These are phyloP conservation scores for Zygotorulaspora sp. DNA, from an alignment of 805 yeast genomes.

Conservation along the genomic window DNA sequence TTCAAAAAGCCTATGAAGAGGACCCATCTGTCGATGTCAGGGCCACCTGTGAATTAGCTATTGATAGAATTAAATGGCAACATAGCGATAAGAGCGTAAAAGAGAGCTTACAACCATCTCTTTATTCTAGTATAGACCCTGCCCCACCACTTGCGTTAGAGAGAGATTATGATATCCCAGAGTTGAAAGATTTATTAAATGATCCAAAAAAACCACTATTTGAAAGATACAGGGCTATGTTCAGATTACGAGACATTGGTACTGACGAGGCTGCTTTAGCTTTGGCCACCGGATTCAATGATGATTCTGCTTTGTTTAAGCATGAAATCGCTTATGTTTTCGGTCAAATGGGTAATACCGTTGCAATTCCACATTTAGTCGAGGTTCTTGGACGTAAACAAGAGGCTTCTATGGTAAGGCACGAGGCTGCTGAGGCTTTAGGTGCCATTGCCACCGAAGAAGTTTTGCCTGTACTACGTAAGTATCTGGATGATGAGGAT, in stretches of 20 bases:
- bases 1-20: slow-evolving; percentile 56
- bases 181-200: slow-evolving; percentile 64
- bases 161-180: slow-evolving; percentile 54
- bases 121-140: slow-evolving; percentile 89
- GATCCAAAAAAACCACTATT: slow-evolving; percentile 76
- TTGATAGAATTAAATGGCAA: slow-evolving; percentile 93
- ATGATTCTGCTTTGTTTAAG: slow-evolving; percentile 88
- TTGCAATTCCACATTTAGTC: slow-evolving; percentile 80
- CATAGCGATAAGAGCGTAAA: slow-evolving; percentile 46
- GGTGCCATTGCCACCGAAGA: slow-evolving; percentile 97
- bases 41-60: slow-evolving; percentile 96
- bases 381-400: slow-evolving; percentile 68
- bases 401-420: slow-evolving; percentile 99
- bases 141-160: slow-evolving; percentile 92
- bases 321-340: slow-evolving; percentile 98
- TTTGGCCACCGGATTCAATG: slow-evolving; percentile 82
- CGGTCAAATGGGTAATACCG: slow-evolving; percentile 94
- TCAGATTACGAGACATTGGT: slow-evolving; percentile 91
- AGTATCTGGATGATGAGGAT: slow-evolving; percentile 75
- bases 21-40: slow-evolving; percentile 87
- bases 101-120: slow-evolving; percentile 69
- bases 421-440: slow-evolving; percentile 98
- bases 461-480: slow-evolving; percentile 79
- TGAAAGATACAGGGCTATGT: slow-evolving; percentile 97
- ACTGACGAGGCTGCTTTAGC: slow-evolving; percentile 91